Base-by-base conservation (phyloP, 805 yeast species). In the Debaryomyces maramus region DNA sequence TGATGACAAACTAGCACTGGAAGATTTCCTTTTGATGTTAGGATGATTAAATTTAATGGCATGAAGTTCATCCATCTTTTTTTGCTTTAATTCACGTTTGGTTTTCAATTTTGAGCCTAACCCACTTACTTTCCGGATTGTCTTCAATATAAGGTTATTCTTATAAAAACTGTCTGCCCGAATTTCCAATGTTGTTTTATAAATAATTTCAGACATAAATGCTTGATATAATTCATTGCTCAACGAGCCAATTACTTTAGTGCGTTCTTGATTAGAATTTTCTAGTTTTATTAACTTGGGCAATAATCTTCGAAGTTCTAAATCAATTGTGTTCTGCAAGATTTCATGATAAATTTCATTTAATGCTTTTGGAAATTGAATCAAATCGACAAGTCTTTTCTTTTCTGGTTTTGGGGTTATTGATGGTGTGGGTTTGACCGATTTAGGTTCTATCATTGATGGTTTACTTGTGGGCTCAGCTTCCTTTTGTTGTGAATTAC, bases 171-270 rank as follows among this genome's bases (percentile, higher is more conserved):
- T 22, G n/a, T 65, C 72, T 0, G 93, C 85, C 32, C 62, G 58
- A 2, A 65, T 54, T 20, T 73, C 73, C 30, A 73, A 51, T 0
- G 67, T 58, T 3, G 63, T 56, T 27, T 73, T 57, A 50, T 70
- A 78, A 0, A 77, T 53, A 27, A 75, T 66, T 47, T 85, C 90
- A 32, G 75, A 70, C 30, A 86, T 52, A 49, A 85, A 82, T 0
- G 90, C 86, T 13, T 58, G 52, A 45, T 66, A 83, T 1, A 86
- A 55, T 29, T 80, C 85, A 1, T 58, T 51, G 1, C 81, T 53
- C n/a, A 83, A 60, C 0, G 59, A 42, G 0, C 67, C 55, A 2
- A 80, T 55, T 1, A 69, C 38, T 6, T 43, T 21, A 13, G 24
- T 40, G 17, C 58, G 45, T 43, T 56, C 64, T 32, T 44, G 47